Percentiles rank a stretch among this genome's conserved stretches.
phyloP scores from a whole-genome alignment of 1,139 yeast species.

The Kodamaea plutei region DNA sequence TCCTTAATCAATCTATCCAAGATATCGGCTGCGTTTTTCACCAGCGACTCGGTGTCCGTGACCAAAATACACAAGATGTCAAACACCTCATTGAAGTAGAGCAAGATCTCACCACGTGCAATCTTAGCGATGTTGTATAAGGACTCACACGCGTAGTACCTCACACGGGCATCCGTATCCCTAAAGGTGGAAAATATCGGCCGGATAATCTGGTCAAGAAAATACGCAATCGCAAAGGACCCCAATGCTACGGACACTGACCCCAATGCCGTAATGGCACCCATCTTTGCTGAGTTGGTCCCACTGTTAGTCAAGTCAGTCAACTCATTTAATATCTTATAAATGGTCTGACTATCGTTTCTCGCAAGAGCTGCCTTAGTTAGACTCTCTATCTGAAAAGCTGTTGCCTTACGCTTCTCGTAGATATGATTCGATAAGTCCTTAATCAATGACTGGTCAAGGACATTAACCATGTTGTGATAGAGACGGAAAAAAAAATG shows the following conservation, averaged over 20 bases:
- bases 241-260: conserved; percentile 49
- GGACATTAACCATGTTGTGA: conserved; percentile 22
- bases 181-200: conserved; percentile 96
- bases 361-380: conserved; percentile 79
- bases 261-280: conserved; percentile 49
- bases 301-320: conserved; percentile 41
- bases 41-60: conserved; percentile 88
- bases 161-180: conserved; percentile 92
- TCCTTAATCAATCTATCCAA: conserved; percentile 89
- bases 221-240: conserved; percentile 50
- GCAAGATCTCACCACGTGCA: conserved; percentile 88
- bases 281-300: conserved; percentile 46
- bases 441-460: conserved; percentile 72
- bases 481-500: not conserved
- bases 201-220: conserved; percentile 80
- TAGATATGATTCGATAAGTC: conserved; percentile 88
- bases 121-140: conserved; percentile 95
- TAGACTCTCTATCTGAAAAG: conserved; percentile 79
- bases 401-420: conserved; percentile 93
- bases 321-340: conserved; percentile 56
- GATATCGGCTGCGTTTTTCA: conserved; percentile 93
- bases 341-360: conserved; percentile 61
- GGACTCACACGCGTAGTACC: conserved; percentile 97
- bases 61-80: conserved; percentile 88
- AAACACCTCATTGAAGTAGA: conserved; percentile 90